phyloP scores from a whole-genome alignment of 148 eudicot species.

The Nepenthes gracilis region DNA sequence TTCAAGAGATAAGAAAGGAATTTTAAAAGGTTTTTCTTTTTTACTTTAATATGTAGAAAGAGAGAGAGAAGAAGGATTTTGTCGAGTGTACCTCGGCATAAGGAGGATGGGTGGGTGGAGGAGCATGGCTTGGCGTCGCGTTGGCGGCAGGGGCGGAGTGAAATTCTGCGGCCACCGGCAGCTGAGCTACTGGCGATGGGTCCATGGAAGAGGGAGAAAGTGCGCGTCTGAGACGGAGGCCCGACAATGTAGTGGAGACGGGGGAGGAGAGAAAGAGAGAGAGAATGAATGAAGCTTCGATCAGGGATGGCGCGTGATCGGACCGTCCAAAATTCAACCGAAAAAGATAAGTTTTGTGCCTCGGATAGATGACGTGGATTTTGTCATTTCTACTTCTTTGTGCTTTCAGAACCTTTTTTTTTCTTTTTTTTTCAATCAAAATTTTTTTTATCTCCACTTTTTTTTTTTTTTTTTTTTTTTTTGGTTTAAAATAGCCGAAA shows the following conservation, averaged over 20 bases:
- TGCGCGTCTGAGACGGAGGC: slow-evolving; percentile 12
- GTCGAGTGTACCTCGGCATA: slow-evolving; percentile 23
- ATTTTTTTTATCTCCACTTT: too few species aligned
- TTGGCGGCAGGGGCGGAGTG: slow-evolving; percentile 4
- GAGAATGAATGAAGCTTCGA: background rate
- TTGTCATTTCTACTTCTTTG: too few species aligned
- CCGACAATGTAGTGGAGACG: background rate
- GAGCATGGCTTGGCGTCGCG: slow-evolving; percentile 8
- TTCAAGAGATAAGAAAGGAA: background rate
- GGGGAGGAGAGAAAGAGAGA: background rate
- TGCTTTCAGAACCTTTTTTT: too few species aligned
- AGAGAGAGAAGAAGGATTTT: background rate
- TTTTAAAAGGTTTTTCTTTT: background rate
- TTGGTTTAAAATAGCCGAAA: too few species aligned
- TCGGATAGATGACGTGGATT: too few species aligned
- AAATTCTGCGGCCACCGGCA: slow-evolving; percentile 3
- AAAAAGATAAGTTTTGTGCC: too few species aligned
- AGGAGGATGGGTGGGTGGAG: slow-evolving; percentile 21
- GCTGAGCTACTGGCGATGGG: slow-evolving; percentile 3
- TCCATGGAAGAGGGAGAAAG: background rate
- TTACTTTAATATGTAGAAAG: background rate
- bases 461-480: too few species aligned
- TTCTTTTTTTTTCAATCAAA: too few species aligned
- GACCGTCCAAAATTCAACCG: too few species aligned
- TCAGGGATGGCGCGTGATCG: too few species aligned